Conservation (phyloP, 768 basidiomycete species). For the Lactarius evosmus region DNA sequence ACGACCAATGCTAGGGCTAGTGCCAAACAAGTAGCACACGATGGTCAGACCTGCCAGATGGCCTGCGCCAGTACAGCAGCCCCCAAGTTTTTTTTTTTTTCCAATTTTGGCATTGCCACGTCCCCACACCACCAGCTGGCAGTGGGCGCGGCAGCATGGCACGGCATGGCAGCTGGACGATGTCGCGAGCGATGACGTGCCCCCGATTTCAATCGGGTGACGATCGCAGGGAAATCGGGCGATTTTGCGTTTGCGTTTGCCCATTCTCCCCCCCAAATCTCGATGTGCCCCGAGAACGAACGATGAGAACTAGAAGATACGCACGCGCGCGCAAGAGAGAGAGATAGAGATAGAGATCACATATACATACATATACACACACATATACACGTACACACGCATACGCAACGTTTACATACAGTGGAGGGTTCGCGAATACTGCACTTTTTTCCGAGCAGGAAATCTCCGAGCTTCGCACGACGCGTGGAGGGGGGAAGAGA, state of each 20-base stretch:
- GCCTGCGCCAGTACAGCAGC: neutral
- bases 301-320: neutral
- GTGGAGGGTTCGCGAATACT: neutral
- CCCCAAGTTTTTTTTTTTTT: constrained; percentile 1
- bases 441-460: neutral
- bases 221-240: constrained; percentile 27
- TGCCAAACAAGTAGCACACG: neutral
- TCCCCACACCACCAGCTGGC: neutral
- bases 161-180: too few species aligned
- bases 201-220: constrained; percentile 24
- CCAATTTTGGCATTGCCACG: neutral
- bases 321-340: neutral
- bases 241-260: constrained; percentile 22
- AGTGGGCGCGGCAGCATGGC: neutral
- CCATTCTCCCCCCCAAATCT: constrained; percentile 12
- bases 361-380: neutral
- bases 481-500: neutral
- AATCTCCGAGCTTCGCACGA: neutral
- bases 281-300: constrained; percentile 18
- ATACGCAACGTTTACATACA: neutral
- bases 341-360: too few species aligned
- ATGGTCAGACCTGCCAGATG: neutral
- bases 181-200: neutral
- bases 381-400: neutral
- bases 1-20: too few species aligned